Evolutionary conservation across 805 yeast species (phyloP), one percentile per base, ranked within the genome.

Genomic region (Metschnikowia drakensbergensis): DNA sequence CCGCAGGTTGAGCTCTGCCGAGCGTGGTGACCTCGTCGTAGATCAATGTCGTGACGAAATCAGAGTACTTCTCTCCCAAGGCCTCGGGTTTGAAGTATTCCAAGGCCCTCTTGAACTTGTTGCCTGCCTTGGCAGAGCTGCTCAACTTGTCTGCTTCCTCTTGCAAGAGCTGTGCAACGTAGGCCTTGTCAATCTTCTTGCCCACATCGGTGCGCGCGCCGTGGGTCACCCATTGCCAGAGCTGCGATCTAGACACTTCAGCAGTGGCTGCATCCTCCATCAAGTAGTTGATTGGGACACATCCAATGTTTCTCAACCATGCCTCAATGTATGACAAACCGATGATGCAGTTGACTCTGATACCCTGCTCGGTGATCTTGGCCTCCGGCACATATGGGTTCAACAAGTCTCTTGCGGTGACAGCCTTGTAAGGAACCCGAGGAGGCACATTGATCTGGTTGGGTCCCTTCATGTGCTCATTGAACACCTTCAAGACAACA

Each of bases 201-300:
- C 83, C 83, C 26, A 82, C 74, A 59, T 84, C 88, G 47, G 80
- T 75, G 48, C 63, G 69, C 39, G 81, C 85, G 39, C 81, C 80
- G 64, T 86, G 91, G 50, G 82, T 84, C 45, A 83, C 86, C 95
- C 95, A 86, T 64, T 88, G 89, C 76, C 83, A 83, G 57, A 86
- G 74, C 69, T 86, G 92, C 52, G 89, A 78, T 71, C 94, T 79
- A 33, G 91, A 83, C 35, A 86, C 95, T 68, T 86, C 95, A 36
- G 94, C 92, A 44, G 95, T 86, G 31, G 94, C 94, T 28, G 95
- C 95, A 67, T 86, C 95, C 69, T 86, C 95, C 95, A 86, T 86
- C 67, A 86, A 74, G 65, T 82, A 80, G 72, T 86, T 86, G 66
- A 86, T 86, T 56, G 95, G 92, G 52, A 85, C 91, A 76, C 94